Evolutionary conservation across 179 eudicot species (phyloP).

Genomic region (Camellia oleifera): DNA sequence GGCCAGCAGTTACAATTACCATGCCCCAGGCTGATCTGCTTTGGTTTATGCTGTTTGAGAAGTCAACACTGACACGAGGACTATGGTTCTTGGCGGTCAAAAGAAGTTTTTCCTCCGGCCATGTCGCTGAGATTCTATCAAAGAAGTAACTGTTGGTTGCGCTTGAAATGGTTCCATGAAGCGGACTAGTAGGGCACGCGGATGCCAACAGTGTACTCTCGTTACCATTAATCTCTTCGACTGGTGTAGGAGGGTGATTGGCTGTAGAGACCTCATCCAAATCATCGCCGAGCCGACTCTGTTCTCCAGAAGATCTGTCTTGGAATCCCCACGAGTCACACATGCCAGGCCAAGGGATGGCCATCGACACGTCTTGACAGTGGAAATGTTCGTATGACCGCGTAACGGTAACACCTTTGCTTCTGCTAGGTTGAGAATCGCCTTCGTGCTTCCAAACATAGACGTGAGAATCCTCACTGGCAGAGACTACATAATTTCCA

Average conservation of each 20-base stretch:
- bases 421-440: constrained; percentile 73
- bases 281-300: background rate
- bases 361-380: constrained; percentile 77
- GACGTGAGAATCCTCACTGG: constrained; percentile 88
- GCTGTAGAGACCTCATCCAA: constrained; percentile 26
- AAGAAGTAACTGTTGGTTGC: constrained; percentile 71
- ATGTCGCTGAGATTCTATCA: constrained; percentile 77
- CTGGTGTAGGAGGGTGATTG: constrained; percentile 74
- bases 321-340: constrained; percentile 17
- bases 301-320: constrained; percentile 7
- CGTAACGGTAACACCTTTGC: constrained; percentile 66
- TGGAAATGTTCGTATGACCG: constrained; percentile 80
- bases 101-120: constrained; percentile 92
- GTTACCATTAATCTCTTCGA: constrained; percentile 50
- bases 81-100: constrained; percentile 48
- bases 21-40: constrained; percentile 79
- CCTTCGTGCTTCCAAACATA: constrained; percentile 85
- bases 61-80: constrained; percentile 73
- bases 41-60: constrained; percentile 48
- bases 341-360: constrained; percentile 91
- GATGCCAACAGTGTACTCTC: constrained; percentile 55
- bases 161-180: constrained; percentile 61
- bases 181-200: constrained; percentile 53
- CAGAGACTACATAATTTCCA: constrained; percentile 76
- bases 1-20: constrained; percentile 87